Evolutionary conservation across 1,284 basidiomycete genomes (phyloP).

Genomic region (Austroboletus rostrupii): DNA sequence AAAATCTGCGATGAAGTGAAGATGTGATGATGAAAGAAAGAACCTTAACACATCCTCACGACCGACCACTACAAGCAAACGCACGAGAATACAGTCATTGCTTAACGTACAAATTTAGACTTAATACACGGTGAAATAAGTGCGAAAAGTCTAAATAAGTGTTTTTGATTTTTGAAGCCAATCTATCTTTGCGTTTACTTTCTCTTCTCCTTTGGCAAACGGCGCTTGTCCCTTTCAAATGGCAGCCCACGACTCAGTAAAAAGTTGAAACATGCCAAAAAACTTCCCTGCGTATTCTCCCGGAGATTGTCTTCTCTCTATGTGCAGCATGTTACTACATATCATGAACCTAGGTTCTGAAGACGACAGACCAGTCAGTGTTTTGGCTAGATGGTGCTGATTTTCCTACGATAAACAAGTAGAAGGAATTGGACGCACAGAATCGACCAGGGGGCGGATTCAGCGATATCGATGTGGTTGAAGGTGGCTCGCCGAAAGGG

Average conservation of each 20-base stretch:
- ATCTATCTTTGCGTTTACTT: constrained; percentile 13
- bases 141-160: too few relatives aligned
- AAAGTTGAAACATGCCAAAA: constrained; percentile 27
- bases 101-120: too few relatives aligned
- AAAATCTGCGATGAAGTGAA: too few relatives aligned
- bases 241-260: constrained; percentile 26
- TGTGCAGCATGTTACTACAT: constrained; percentile 24
- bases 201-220: constrained; percentile 29
- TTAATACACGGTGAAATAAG: too few relatives aligned
- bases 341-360: constrained; percentile 29
- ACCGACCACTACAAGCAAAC: too few relatives aligned
- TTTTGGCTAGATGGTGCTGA: constrained; percentile 29
- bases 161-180: too few relatives aligned
- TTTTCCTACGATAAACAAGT: constrained; percentile 35
- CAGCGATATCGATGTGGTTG: constrained; percentile 26
- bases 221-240: constrained; percentile 32
- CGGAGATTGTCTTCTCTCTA: constrained; percentile 3
- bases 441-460: constrained; percentile 32
- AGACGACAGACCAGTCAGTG: constrained; percentile 32
- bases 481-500: constrained; percentile 10
- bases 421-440: constrained; percentile 34
- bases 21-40: too few relatives aligned
- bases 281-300: background rate
- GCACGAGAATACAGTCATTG: too few relatives aligned
- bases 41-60: too few relatives aligned